Base-by-base conservation (phyloP, 2,329 filamentous ascomycete species). In the Aureobasidium sp. region DNA sequence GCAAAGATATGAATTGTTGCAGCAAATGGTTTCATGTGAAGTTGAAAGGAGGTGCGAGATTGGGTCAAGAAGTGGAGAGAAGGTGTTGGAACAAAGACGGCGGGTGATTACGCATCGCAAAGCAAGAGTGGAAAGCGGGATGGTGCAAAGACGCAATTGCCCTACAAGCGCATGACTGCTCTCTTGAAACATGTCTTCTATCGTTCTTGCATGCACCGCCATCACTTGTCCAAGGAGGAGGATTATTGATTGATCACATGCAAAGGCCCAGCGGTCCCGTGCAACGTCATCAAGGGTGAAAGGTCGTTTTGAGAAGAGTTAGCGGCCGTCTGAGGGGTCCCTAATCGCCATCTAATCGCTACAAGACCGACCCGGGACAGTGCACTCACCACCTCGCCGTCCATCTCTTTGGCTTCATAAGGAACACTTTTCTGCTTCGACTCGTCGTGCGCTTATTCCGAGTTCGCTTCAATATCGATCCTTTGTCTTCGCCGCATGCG, bases 201-300 rank as follows among this genome's bases (percentile, higher is more conserved):
- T 55, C 36, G 36, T 55, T 42, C 7, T 42, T 55, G 51, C 36
- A 55, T 55, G 37, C 37, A 41, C 42, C 31, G 51, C 51, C 29
- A 31, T 27, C 22, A 39, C 51, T 11, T 29, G 51, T 53, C 52
- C 41, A 22, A 45, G 27, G 7, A 55, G 36, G 22, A 41, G 36
- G 51, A 42, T 14, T 34, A 42, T 41, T 22, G 15, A 57, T 44
- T 39, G 53, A 57, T 57, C 53, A 57, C 53, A 57, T 57, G 53
- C 53, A 36, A 36, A 31, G 25, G 22, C 31, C 14, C 53, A 57
- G 53, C 53, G 53, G 52, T 29, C 45, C 45, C n/a, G 52, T n/a
- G 12, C 12, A 44, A 57, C 53, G 53, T 45, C 53, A 57, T 55
- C 37, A n/a, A 14, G 20, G 51, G 51, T 27, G 20, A 22, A 22